Evolutionary conservation across 108 stramenopile species (phyloP).

Genomic region (Pseudonitzschia multistriata): DNA sequence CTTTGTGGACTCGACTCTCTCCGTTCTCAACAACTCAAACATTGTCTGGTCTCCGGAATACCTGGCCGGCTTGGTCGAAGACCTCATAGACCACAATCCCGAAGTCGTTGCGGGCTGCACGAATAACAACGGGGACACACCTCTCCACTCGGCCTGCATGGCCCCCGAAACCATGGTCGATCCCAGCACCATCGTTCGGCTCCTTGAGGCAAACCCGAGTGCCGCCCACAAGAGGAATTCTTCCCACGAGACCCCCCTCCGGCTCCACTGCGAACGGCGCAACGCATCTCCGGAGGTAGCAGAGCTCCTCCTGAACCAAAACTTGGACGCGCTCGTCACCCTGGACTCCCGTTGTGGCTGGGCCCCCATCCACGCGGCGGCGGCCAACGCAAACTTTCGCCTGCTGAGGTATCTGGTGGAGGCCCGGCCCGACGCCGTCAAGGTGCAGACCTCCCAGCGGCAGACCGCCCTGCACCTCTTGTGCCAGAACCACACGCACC

Average conservation of each 20-base stretch:
- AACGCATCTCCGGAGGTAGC: constrained; percentile 43
- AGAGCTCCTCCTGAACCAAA: constrained; percentile 26
- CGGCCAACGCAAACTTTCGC: constrained; percentile 33
- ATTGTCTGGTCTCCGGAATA: constrained; percentile 25
- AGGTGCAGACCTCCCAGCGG: constrained; percentile 9
- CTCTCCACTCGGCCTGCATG: constrained; percentile 38
- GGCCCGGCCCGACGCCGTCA: constrained; percentile 13
- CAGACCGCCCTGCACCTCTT: constrained; percentile 44
- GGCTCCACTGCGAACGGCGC: constrained; percentile 33
- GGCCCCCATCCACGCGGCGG: constrained; percentile 49
- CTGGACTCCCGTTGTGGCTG: constrained; percentile 33
- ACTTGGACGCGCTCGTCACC: constrained; percentile 19
- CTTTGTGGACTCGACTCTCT: constrained; percentile 35
- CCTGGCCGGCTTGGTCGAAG: constrained; percentile 23
- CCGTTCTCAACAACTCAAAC: background rate
- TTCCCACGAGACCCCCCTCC: constrained; percentile 33
- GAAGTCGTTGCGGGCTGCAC: constrained; percentile 9
- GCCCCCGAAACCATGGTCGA: constrained; percentile 47
- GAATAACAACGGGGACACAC: constrained; percentile 30
- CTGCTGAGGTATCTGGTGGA: constrained; percentile 32
- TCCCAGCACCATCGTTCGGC: constrained; percentile 15
- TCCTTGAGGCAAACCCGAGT: constrained; percentile 27
- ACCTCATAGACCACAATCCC: constrained; percentile 29
- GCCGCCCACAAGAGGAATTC: constrained; percentile 24
- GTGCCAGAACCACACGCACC: constrained; percentile 29